Conservation (phyloP, 2,329 filamentous ascomycete species). For the Talaromyces sp. region DNA sequence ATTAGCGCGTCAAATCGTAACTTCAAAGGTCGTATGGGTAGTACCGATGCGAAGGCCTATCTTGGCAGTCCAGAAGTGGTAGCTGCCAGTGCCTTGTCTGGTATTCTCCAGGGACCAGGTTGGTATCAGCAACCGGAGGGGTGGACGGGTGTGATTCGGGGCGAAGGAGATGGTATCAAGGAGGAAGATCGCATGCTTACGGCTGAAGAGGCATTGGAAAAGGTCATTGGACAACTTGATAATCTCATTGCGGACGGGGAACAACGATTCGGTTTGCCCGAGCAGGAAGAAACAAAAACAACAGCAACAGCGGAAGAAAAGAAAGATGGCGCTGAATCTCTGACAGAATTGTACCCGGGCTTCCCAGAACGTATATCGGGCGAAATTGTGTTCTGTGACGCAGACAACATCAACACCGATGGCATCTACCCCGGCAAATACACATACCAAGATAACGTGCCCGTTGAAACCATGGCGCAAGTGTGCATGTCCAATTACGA, state of each 20-base stretch:
- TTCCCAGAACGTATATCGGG: conserved; percentile 79
- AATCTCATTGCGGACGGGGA: conserved; percentile 53
- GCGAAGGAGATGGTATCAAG: conserved; percentile 63
- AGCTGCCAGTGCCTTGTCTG: conserved; percentile 72
- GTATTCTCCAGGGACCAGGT: conserved; percentile 59
- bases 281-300: neutral
- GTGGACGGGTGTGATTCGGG: conserved; percentile 57
- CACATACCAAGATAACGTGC: conserved; percentile 83
- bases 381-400: conserved; percentile 83
- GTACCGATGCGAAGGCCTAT: conserved; percentile 72
- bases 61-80: conserved; percentile 87
- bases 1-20: conserved; percentile 82
- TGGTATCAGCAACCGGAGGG: conserved; percentile 69
- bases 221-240: conserved; percentile 65
- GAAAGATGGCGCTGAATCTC: conserved; percentile 16
- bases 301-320: conserved; percentile 10
- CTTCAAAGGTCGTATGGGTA: conserved; percentile 88
- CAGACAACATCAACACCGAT: conserved; percentile 86
- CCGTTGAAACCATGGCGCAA: conserved; percentile 72
- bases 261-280: conserved; percentile 36
- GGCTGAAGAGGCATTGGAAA: conserved; percentile 66
- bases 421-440: conserved; percentile 87
- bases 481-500: conserved; percentile 97
- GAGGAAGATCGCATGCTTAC: conserved; percentile 61
- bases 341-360: conserved; percentile 71